phyloP scores from a whole-genome alignment of 2,329 filamentous ascomycete genomes.

The Colletotrichum sp. region DNA sequence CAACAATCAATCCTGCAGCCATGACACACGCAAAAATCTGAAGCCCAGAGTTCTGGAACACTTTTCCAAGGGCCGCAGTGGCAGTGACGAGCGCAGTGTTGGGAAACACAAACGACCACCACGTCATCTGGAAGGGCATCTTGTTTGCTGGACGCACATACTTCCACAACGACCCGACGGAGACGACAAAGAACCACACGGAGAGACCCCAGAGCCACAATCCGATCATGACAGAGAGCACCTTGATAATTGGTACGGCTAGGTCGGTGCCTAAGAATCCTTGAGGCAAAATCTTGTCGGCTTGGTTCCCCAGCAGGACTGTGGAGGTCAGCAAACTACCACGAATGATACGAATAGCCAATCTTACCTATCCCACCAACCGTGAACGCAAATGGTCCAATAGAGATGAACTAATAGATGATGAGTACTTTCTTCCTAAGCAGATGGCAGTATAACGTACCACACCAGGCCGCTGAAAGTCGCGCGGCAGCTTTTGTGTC shows the following conservation, averaged over 20 bases:
- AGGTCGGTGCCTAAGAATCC: conserved; percentile 46
- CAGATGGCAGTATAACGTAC: conserved; percentile 33
- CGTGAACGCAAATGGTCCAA: conserved; percentile 73
- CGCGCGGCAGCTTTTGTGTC: conserved; percentile 83
- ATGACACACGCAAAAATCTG: conserved; percentile 72
- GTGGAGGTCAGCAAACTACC: neutral
- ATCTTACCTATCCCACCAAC: conserved; percentile 47
- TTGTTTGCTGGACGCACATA: conserved; percentile 60
- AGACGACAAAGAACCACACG: conserved; percentile 84
- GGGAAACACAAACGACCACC: conserved; percentile 84
- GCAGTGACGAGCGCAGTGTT: conserved; percentile 79
- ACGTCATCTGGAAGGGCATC: conserved; percentile 83
- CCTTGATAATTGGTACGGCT: conserved; percentile 47
- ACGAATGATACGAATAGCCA: neutral
- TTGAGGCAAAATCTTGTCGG: conserved; percentile 45
- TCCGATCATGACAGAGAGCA: conserved; percentile 64
- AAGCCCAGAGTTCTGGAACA: conserved; percentile 64
- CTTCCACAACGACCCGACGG: conserved; percentile 76
- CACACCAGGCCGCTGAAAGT: conserved; percentile 78
- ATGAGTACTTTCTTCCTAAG: neutral
- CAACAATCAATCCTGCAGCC: conserved; percentile 66
- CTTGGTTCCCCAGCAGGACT: conserved; percentile 51
- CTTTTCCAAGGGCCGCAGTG: conserved; percentile 72
- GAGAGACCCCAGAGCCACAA: conserved; percentile 86
- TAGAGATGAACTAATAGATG: conserved; percentile 69